Evolutionary conservation across 129 eudicot genomes (phyloP), one percentile per base, ranked within the genome.

Genomic region (Flaveria brownii): DNA sequence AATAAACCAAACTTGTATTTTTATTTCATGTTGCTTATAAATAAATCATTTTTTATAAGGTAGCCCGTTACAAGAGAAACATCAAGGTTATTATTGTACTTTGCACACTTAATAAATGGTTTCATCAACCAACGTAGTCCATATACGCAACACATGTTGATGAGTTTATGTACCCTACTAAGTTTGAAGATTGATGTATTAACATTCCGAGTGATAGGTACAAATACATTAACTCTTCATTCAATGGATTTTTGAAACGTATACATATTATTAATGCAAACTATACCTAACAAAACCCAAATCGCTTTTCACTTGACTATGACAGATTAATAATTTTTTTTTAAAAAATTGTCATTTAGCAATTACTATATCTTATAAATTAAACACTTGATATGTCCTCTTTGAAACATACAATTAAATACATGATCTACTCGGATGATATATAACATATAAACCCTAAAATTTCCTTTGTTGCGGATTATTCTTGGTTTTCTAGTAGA

Each of bases 121-220:
- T 20, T 43, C 18, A 45, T 45, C 55, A 22, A 68, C 73, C 56
- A 18, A 68, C 73, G 13, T 6, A 20, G 15, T 43, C 56, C 20
- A 45, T 42, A 68, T 4, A 68, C 12, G 39, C 56, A 68, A 43
- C 54, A 68, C 30, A 3, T 9, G 5, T 18, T 17, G 30, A 68
- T 68, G 9, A 42, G 11, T 41, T 33, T 1, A 33, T 33, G 54
- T 67, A 42, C 54, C 70, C 70, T 64, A 16, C 49, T 18, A 33
- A 36, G 70, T 36, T 36, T 41, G 26, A 36, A 2, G 22, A 47
- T 16, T 64, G 12, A 64, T 16, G 25, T 64, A 9, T 16, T 36
- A 64, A 51, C 56, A 36, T 64, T 36, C 70, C 18, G 1, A 64
- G 39, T 64, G 70, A 5, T 36, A 30, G 49, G 70, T 65, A 65